Evolutionary conservation across 1,139 yeast species (phyloP).

Genomic region (Waltiozyma sp.): DNA sequence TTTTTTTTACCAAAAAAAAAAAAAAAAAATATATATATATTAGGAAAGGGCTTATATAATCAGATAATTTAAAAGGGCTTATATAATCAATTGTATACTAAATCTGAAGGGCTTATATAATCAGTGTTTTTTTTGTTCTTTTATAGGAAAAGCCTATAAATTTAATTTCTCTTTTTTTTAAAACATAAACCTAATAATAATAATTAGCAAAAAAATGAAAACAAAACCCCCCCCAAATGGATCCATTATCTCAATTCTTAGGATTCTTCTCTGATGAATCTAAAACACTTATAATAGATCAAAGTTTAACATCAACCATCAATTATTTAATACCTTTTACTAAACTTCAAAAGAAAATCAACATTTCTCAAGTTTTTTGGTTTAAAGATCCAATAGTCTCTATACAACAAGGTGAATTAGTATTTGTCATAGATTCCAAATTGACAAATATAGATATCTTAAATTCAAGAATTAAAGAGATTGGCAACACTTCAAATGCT

Average conservation of each 20-base stretch:
- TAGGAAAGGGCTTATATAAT: too few relatives aligned
- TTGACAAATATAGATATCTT: slow-evolving; percentile 10
- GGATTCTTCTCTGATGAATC: slow-evolving; percentile 3
- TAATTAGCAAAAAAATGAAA: too few relatives aligned
- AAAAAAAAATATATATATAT: too few relatives aligned
- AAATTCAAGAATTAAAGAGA: slow-evolving; percentile 9
- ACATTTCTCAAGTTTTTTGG: slow-evolving; percentile 54
- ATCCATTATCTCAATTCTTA: neutral
- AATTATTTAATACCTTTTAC: slow-evolving; percentile 54
- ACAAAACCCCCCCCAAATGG: too few relatives aligned
- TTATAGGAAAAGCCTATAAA: too few relatives aligned
- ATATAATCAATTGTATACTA: too few relatives aligned
- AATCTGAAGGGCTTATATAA: too few relatives aligned
- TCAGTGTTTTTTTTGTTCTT: too few relatives aligned
- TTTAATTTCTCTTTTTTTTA: too few relatives aligned
- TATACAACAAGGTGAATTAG: slow-evolving; percentile 8
- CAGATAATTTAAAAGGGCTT: too few relatives aligned
- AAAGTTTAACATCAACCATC: slow-evolving; percentile 40
- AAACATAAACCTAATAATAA: too few relatives aligned
- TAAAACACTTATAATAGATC: slow-evolving; percentile 46
- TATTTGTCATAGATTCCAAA: slow-evolving; percentile 12
- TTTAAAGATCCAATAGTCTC: slow-evolving; percentile 24
- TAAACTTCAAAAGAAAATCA: slow-evolving; percentile 40
- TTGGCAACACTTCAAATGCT: slow-evolving; percentile 8
- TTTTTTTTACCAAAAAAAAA: too few relatives aligned